Evolutionary conservation across 202 grass and related monocot genomes (phyloP), one percentile per base, ranked within the genome.

Genomic region (Digitaria exilis): DNA sequence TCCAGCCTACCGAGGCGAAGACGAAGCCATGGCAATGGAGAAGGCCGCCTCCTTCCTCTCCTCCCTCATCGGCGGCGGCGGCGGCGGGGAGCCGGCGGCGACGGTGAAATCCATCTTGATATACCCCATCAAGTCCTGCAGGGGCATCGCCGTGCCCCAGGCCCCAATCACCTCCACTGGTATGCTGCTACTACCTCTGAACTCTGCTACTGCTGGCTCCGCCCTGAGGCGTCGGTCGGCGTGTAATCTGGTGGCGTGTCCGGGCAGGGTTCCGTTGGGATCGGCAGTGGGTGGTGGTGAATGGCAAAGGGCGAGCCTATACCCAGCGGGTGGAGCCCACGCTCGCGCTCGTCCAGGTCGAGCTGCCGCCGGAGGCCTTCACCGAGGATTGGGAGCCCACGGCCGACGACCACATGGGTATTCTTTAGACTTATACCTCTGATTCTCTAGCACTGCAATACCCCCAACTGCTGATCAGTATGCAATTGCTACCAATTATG

Each of bases 41-140:
- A 84, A 76, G 80, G 88, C 81, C 30, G 57, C 48, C 16, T 91
- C 88, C 26, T 81, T 93, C 42, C 52, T 94, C 73, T 89, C 88
- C 73, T 87, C 88, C n/a, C n/a, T n/a, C 70, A 67, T 94, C 25
- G 82, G 72, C 35, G 90, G 68, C 55, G 73, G 87, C 65, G 70
- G 5, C 39, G 41, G 71, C 32, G 72, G 76, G 17, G 65, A 32
- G 49, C 80, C 71, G 57, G 55, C 81, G 69, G 92, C 82, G 5
- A 88, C 89, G 25, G 80, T 77, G 11, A 89, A 86, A 6, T 83
- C 95, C 50, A 87, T 98, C 87, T 75, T 85, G 34, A 34, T 98
- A 11, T 98, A 98, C 85, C 95, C 95, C 4, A 88, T 98, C 89
- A 98, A 98, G 69, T 93, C 95, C 14, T 98, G 95, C 78, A 84